Evolutionary conservation across 2,329 filamentous ascomycete genomes (phyloP), one percentile per base, ranked within the genome.

Genomic region (Colletotrichum euphorbiae): DNA sequence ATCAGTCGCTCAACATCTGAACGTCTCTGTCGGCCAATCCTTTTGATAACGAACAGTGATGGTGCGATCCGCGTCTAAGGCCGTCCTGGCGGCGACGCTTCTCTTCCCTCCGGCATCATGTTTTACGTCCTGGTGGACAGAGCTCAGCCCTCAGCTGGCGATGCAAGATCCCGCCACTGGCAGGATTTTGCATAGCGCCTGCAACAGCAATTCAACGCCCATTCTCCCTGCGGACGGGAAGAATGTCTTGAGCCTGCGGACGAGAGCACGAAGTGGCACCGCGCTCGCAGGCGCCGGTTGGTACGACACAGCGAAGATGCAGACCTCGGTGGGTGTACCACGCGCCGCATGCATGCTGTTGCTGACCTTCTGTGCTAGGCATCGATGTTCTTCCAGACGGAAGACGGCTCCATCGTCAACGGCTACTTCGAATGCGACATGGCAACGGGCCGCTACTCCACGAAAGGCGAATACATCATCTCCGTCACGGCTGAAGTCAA

Each of bases 41-140:
- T 3, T 19, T 7, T 19, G 17, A 13, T n/a, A n/a, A 17, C 6
- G 2, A 19, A 8, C 17, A 15, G 38, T 3, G 4, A 67, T 58
- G 60, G 11, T 24, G 43, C 36, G 36, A 13, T 13, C 31, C 17
- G 19, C 24, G 4, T 52, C 52, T 19, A 45, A 4, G 6, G 6
- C 12, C n/a, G 12, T 69, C 38, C 54, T 69, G 15, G 51, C 33
- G 50, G 33, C 19, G 28, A 12, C 38, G 50, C 21, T 57, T 8
- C 51, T 68, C 8, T 13, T 28, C 24, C 33, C 62, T 4, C 73
- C 40, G 71, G 79, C 54, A 75, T 75, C 38, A 74, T 67, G 67
- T 36, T 19, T 81, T 6, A 73, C 77, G 5, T 77, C 78, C 1
- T 82, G 80, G 79, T 79, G 72, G 73, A 79, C 72, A 1, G 70